phyloP scores from a whole-genome alignment of 768 basidiomycete genomes.

The Fistulinella prunicolor region DNA sequence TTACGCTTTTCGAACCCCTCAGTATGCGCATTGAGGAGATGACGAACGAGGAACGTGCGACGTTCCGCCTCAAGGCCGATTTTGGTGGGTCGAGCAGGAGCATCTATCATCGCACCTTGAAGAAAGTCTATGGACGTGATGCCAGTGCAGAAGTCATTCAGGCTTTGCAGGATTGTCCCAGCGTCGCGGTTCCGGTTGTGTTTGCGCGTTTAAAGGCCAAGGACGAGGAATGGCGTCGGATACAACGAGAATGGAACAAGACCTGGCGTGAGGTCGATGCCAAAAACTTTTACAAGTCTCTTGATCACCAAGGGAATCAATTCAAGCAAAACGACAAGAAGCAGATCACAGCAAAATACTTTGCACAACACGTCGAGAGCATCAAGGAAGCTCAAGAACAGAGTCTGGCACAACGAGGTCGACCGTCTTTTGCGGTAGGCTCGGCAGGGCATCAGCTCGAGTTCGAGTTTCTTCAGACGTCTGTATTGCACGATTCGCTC shows the following conservation, averaged over 20 bases:
- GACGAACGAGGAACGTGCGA: conserved; percentile 78
- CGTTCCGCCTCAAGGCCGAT: conserved; percentile 79
- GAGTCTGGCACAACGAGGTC: conserved; percentile 25
- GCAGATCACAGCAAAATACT: conserved; percentile 77
- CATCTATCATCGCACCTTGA: conserved; percentile 90
- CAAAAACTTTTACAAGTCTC: conserved; percentile 96
- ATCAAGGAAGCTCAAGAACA: conserved; percentile 59
- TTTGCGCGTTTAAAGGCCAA: conserved; percentile 86
- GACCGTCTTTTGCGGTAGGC: conserved; percentile 42
- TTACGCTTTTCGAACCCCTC: conserved; percentile 87
- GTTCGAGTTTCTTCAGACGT: conserved; percentile 72
- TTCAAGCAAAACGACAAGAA: conserved; percentile 98
- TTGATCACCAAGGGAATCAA: conserved; percentile 92
- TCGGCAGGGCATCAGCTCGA: conserved; percentile 70
- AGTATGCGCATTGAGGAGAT: conserved; percentile 82
- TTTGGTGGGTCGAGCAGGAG: conserved; percentile 86
- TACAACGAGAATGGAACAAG: conserved; percentile 92
- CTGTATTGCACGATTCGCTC: conserved; percentile 82
- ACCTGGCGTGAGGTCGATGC: conserved; percentile 97
- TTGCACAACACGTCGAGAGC: conserved; percentile 75
- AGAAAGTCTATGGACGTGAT: conserved; percentile 89
- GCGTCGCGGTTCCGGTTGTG: conserved; percentile 88
- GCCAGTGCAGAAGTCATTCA: conserved; percentile 71
- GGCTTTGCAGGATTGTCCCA: conserved; percentile 89
- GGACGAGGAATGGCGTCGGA: conserved; percentile 95